phyloP scores from a whole-genome alignment of 176 grass and related monocot species.

The Olyra latifolia region DNA sequence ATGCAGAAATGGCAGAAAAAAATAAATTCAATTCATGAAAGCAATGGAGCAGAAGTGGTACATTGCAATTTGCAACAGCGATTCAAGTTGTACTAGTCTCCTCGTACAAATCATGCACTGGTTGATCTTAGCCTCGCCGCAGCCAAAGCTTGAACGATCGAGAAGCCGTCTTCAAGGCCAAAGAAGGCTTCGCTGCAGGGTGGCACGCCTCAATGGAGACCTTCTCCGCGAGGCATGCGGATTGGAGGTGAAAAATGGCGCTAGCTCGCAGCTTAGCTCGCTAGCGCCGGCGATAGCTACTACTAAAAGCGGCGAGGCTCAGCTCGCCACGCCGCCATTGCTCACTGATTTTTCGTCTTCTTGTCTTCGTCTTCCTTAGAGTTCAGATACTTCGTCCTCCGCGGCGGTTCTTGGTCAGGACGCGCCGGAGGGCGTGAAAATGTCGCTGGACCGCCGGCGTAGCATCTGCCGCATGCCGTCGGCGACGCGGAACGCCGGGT shows the following conservation, averaged over 20 bases:
- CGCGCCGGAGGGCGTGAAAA: conserved; percentile 15
- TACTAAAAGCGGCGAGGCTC: neutral
- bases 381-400: neutral
- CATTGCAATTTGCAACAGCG: neutral
- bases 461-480: conserved; percentile 85
- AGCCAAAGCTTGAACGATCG: conserved; percentile 18
- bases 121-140: neutral
- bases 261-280: conserved; percentile 4
- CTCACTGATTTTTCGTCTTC: neutral
- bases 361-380: neutral
- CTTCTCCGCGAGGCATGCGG: neutral
- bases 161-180: conserved; percentile 40
- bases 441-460: conserved; percentile 47
- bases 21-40: neutral
- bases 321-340: neutral
- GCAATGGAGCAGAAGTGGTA: neutral
- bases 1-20: neutral
- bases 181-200: conserved; percentile 19
- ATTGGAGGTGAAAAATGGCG: conserved; percentile 1
- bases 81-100: neutral
- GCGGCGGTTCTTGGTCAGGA: neutral
- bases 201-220: conserved; percentile 8
- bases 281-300: neutral
- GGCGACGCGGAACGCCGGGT: conserved; percentile 65
- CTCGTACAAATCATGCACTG: conserved; percentile 17